Conservation (phyloP, 441 rosid species). For the Croton setiger region DNA sequence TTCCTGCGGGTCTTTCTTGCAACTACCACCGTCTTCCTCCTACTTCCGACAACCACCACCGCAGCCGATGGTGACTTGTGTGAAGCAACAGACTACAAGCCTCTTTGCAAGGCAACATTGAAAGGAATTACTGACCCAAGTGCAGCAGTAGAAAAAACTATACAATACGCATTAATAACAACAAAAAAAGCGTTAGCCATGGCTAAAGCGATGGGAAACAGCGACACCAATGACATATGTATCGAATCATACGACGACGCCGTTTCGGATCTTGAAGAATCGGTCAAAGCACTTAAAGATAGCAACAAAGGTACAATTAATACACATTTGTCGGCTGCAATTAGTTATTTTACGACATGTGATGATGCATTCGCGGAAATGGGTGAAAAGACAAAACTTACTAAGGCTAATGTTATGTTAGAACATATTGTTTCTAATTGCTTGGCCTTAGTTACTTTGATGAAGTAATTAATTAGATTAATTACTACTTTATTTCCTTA, state of each 20-base stretch:
- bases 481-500: too few relatives aligned
- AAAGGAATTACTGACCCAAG: constrained; percentile 26
- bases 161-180: constrained; percentile 18
- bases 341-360: constrained; percentile 28
- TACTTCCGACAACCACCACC: constrained; percentile 9
- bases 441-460: constrained; percentile 12
- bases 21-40: constrained; percentile 22
- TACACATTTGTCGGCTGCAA: constrained; percentile 30
- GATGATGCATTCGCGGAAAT: constrained; percentile 24
- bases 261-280: constrained; percentile 24
- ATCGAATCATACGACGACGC: constrained; percentile 23
- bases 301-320: constrained; percentile 25
- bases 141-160: constrained; percentile 27
- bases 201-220: neutral
- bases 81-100: constrained; percentile 20
- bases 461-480: neutral
- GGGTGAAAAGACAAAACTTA: constrained; percentile 3
- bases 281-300: constrained; percentile 22
- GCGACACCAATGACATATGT: constrained; percentile 1
- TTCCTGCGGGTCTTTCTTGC: constrained; percentile 26
- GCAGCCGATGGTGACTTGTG: constrained; percentile 21
- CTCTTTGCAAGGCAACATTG: constrained; percentile 27
- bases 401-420: neutral
- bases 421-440: constrained; percentile 20
- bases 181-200: constrained; percentile 14